Evolutionary conservation across 2,329 filamentous ascomycete genomes (phyloP), one percentile per base, ranked within the genome.

Genomic region (Pseudogymnoascus sp.): DNA sequence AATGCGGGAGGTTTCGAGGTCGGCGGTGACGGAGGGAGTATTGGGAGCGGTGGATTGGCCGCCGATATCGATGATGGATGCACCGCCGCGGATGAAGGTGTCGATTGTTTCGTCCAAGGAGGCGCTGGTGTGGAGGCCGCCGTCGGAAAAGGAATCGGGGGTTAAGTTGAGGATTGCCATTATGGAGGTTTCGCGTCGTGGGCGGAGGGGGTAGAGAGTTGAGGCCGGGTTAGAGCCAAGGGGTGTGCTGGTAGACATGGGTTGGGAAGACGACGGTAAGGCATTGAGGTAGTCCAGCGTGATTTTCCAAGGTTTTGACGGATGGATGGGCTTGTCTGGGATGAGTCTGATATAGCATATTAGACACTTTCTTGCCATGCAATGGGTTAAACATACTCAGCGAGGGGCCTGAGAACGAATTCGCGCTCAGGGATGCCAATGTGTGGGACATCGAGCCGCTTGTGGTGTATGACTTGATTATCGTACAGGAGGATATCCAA

Each of bases 161-260:
- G 94, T 97, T 61, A 96, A 78, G 75, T 99, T 99, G 53, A 97
- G 80, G 67, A 99, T 96, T 62, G 90, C 90, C 94, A 99, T 99
- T 68, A 97, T 77, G 53, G 85, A 84, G 0, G 93, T 97, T 62
- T 78, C 80, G 59, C 73, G 69, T 11, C 80, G 78, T 5, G 80
- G 76, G 33, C 78, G 76, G 31, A 85, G 76, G 16, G 89, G 80
- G 60, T 84, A 83, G 40, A 94, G 76, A 0, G 84, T 78, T 10
- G 80, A 75, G 5, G 73, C 73, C 5, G 74, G 53, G 12, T 60
- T 60, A 25, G 33, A 25, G 1, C 79, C 80, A 37, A 87, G 73
- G 1, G 84, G 84, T 1, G 84, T 86, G 61, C 87, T 73, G 12
- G 84, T 82, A 2, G 84, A 85, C 12, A 88, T 75, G 0, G 82